Percentiles rank a stretch among this genome's conserved stretches.
Conservation (phyloP, 129 eudicot species). For the Ambrosia artemisiifolia region DNA sequence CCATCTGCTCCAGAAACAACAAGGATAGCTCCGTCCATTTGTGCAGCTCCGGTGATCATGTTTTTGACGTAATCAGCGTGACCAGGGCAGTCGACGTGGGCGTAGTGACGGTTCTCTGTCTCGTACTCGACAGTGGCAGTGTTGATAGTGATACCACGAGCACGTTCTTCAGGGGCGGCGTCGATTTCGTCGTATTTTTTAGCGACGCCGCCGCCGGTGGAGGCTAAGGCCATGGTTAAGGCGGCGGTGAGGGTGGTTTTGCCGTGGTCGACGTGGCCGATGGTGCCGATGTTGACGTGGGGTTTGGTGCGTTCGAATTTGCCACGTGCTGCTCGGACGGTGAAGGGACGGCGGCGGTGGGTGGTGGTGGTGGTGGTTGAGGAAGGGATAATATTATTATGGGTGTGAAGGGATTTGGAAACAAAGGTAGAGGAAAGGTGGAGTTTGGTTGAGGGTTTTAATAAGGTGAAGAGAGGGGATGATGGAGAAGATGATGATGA, state of each 20-base stretch:
- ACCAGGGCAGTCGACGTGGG: slow-evolving; percentile 88
- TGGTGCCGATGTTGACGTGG: slow-evolving; percentile 85
- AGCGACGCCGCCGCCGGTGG: slow-evolving; percentile 52
- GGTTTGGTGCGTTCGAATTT: slow-evolving; percentile 84
- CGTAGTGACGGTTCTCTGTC: slow-evolving; percentile 77
- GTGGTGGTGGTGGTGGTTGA: slow-evolving; percentile 24
- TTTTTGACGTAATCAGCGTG: slow-evolving; percentile 81
- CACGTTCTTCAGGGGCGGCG: slow-evolving; percentile 87
- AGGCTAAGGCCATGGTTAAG: slow-evolving; percentile 80
- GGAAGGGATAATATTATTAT: slow-evolving; percentile 11
- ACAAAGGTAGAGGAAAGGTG: slow-evolving; percentile 49
- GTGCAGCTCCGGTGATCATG: slow-evolving; percentile 86
- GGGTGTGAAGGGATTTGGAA: slow-evolving; percentile 33
- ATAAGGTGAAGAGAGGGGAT: slow-evolving; percentile 9
- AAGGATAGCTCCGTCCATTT: slow-evolving; percentile 90
- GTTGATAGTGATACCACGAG: slow-evolving; percentile 88
- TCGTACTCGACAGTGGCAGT: slow-evolving; percentile 91
- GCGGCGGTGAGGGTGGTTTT: slow-evolving; percentile 93
- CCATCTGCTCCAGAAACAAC: slow-evolving; percentile 90
- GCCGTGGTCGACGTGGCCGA: slow-evolving; percentile 96
- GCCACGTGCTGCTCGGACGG: slow-evolving; percentile 78
- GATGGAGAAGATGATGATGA: slow-evolving; percentile 14
- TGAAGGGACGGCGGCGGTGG: slow-evolving; percentile 40
- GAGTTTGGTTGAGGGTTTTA: slow-evolving; percentile 36
- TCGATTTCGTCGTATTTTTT: slow-evolving; percentile 88